Conservation (phyloP, 1,139 yeast species). For the Suzukiozyma palmioleophila region DNA sequence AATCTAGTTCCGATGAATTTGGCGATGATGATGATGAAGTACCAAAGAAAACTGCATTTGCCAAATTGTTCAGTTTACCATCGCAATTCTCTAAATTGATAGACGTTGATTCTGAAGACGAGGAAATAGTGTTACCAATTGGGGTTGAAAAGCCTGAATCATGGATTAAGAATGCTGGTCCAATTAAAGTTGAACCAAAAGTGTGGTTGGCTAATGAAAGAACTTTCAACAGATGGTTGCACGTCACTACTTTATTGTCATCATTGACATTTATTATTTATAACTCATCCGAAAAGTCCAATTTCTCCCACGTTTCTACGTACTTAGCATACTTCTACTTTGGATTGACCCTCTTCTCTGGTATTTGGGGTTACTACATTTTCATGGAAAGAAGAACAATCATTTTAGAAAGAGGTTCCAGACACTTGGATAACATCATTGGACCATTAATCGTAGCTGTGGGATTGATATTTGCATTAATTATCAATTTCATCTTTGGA, state of each 20-base stretch:
- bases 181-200: constrained; percentile 90
- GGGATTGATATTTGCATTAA: constrained; percentile 63
- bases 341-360: constrained; percentile 73
- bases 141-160: constrained; percentile 82
- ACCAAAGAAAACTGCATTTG: constrained; percentile 12
- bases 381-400: constrained; percentile 67
- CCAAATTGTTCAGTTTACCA: constrained; percentile 25
- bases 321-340: constrained; percentile 76
- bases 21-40: constrained; percentile 39
- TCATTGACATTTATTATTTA: constrained; percentile 82
- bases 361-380: constrained; percentile 84
- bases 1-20: constrained; percentile 14
- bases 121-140: constrained; percentile 77
- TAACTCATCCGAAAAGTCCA: constrained; percentile 65
- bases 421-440: constrained; percentile 80
- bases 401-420: constrained; percentile 78
- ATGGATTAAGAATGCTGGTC: constrained; percentile 83
- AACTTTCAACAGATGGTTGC: constrained; percentile 94
- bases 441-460: constrained; percentile 82
- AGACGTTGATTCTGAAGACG: constrained; percentile 82
- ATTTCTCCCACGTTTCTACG: constrained; percentile 53
- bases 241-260: constrained; percentile 83
- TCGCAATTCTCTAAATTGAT: constrained; percentile 34
- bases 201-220: constrained; percentile 99
- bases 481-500: constrained; percentile 69